Conservation (phyloP, 2,329 filamentous ascomycete species). For the Aspergillus ustus region DNA sequence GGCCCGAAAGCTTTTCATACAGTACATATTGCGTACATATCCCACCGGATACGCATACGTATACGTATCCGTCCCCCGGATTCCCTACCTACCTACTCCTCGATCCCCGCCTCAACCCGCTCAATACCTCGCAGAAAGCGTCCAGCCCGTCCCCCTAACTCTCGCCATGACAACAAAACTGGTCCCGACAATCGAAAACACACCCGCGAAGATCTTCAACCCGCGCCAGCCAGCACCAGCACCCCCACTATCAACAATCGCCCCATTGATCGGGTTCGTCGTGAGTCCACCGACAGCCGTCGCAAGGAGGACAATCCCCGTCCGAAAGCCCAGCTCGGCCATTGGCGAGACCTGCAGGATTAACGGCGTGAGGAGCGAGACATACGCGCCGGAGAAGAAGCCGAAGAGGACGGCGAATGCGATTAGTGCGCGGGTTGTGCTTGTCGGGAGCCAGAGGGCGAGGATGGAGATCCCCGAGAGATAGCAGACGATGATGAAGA, state of each 20-base stretch:
- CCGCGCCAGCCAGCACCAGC: slow-evolving; percentile 60
- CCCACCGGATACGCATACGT: too few relatives aligned
- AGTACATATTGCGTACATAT: too few relatives aligned
- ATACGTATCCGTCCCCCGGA: too few relatives aligned
- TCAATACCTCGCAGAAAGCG: not conserved
- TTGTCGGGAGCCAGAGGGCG: slow-evolving; percentile 24
- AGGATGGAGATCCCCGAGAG: slow-evolving; percentile 23
- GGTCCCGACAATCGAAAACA: slow-evolving; percentile 51
- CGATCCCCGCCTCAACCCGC: too few relatives aligned
- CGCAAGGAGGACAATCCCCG: slow-evolving; percentile 64
- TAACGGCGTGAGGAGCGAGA: slow-evolving; percentile 63
- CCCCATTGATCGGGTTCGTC: slow-evolving; percentile 69
- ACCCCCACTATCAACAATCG: slow-evolving; percentile 57
- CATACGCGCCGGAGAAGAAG: slow-evolving; percentile 67
- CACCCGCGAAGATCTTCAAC: slow-evolving; percentile 68
- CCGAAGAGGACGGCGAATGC: slow-evolving; percentile 68
- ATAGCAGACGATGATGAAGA: slow-evolving; percentile 16
- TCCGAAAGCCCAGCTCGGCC: slow-evolving; percentile 67
- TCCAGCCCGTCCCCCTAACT: not conserved
- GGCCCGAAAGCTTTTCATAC: too few relatives aligned
- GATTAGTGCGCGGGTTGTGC: slow-evolving; percentile 63
- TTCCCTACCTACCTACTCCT: too few relatives aligned
- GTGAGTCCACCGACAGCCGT: slow-evolving; percentile 67
- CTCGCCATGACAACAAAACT: slow-evolving; percentile 5
- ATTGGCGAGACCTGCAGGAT: slow-evolving; percentile 68